A percentile compares a stretch with the other conserved stretches of the same genome.
Evolutionary conservation across 208 protist genomes (phyloP).

Genomic region (Leishmania tarentolae): DNA sequence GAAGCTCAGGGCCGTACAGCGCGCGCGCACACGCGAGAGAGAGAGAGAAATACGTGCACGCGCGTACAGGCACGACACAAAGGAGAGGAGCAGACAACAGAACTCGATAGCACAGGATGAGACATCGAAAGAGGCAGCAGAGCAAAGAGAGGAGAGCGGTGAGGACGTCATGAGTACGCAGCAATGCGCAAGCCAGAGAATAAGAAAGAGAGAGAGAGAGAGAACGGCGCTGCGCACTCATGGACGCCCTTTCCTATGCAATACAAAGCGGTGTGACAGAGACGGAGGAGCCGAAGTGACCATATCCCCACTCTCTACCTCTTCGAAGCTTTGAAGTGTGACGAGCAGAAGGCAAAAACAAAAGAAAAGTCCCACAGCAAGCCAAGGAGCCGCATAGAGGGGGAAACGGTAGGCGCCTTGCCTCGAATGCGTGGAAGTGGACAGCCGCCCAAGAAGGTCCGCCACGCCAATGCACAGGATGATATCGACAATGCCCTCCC

Average conservation of each 20-base stretch:
- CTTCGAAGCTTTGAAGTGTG: background rate
- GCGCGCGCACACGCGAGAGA: background rate
- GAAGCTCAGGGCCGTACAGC: background rate
- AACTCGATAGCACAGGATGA: background rate
- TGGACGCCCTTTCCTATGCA: background rate
- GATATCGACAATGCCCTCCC: slow-evolving; percentile 38
- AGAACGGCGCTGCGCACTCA: background rate
- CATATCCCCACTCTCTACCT: background rate
- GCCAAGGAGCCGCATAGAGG: background rate
- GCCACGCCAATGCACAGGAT: slow-evolving; percentile 27
- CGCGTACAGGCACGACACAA: background rate
- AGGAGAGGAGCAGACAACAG: background rate
- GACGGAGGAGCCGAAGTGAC: background rate
- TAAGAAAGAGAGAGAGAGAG: background rate
- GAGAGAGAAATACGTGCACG: background rate
- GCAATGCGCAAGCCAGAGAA: background rate
- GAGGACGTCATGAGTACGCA: background rate
- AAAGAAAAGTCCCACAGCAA: background rate
- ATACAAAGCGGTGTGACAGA: background rate
- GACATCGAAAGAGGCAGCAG: background rate
- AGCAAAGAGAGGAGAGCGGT: background rate
- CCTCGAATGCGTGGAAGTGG: background rate
- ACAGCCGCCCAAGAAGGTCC: background rate
- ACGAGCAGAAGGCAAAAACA: background rate
- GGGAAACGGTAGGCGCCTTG: background rate